Percentiles rank a stretch among this genome's conserved stretches.
Conservation (phyloP, 331 rosid genomes). For the Spiraea crenata region DNA sequence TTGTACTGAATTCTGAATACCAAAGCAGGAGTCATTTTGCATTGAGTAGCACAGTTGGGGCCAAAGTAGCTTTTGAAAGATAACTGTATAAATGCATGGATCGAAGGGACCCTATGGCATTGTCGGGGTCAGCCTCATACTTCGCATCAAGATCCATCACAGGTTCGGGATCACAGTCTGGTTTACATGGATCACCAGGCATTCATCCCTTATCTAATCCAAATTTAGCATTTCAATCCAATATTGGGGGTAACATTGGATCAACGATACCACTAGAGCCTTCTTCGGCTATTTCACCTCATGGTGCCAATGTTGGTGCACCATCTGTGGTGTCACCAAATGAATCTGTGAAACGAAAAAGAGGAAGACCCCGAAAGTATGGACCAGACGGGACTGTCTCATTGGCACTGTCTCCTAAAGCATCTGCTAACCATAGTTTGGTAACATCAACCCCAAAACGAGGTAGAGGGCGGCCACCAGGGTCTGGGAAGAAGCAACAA, state of each 20-base stretch:
- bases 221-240: conserved; percentile 62
- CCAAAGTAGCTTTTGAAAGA: conserved; percentile 22
- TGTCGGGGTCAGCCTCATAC: conserved; percentile 78
- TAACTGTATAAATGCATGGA: conserved; percentile 77
- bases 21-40: conserved; percentile 36
- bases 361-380: conserved; percentile 96
- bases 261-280: conserved; percentile 70
- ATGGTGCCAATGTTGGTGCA: conserved; percentile 61
- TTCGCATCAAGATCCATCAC: conserved; percentile 70
- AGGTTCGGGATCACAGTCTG: conserved; percentile 60
- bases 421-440: conserved; percentile 49
- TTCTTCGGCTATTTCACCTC: conserved; percentile 55
- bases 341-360: conserved; percentile 73
- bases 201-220: conserved; percentile 62
- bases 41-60: conserved; percentile 14
- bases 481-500: conserved; percentile 89
- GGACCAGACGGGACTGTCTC: conserved; percentile 90
- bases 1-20: conserved; percentile 21
- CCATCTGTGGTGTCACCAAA: conserved; percentile 46
- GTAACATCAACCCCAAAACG: conserved; percentile 53
- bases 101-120: conserved; percentile 85
- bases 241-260: conserved; percentile 60
- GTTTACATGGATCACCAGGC: conserved; percentile 58
- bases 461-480: conserved; percentile 89
- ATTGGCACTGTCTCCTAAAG: conserved; percentile 68